phyloP scores from a whole-genome alignment of 805 yeast genomes.

The Saccharomycopsis vini region DNA sequence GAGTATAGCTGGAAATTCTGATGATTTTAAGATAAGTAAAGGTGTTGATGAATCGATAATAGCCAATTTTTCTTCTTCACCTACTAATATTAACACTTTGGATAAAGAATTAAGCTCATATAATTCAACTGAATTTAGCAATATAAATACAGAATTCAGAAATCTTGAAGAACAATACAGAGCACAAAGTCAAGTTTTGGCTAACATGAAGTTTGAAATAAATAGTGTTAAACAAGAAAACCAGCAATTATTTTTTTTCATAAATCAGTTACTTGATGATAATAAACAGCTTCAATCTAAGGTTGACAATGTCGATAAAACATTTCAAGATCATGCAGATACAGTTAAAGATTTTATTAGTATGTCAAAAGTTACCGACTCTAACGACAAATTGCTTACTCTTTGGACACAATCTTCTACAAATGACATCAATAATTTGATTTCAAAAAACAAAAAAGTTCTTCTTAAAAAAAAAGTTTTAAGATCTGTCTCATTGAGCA shows the following conservation, averaged over 20 bases:
- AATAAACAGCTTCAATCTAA: constrained; percentile 8
- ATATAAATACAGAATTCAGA: constrained; percentile 2
- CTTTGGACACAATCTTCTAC: neutral
- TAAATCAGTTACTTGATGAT: constrained; percentile 15
- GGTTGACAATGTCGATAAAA: neutral
- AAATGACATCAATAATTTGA: neutral
- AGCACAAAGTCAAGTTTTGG: constrained; percentile 3
- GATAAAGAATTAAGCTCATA: constrained; percentile 5
- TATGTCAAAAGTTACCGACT: neutral
- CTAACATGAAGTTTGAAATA: constrained; percentile 8
- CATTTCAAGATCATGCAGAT: neutral
- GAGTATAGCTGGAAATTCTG: no score
- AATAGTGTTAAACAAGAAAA: constrained; percentile 14
- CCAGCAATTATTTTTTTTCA: constrained; percentile 11
- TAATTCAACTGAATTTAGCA: constrained; percentile 1
- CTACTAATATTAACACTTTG: constrained; percentile 1
- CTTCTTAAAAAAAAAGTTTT: neutral
- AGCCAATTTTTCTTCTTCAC: neutral
- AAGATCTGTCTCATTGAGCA: constrained; percentile 4
- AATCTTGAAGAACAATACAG: constrained; percentile 9
- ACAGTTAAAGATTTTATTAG: neutral
- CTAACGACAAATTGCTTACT: neutral
- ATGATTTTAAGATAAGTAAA: no score
- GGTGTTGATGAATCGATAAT: neutral
- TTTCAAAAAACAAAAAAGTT: neutral